Evolutionary conservation across 345 rosid species (phyloP), one percentile per base, ranked within the genome.

Genomic region (Eucalyptus pauciflora): DNA sequence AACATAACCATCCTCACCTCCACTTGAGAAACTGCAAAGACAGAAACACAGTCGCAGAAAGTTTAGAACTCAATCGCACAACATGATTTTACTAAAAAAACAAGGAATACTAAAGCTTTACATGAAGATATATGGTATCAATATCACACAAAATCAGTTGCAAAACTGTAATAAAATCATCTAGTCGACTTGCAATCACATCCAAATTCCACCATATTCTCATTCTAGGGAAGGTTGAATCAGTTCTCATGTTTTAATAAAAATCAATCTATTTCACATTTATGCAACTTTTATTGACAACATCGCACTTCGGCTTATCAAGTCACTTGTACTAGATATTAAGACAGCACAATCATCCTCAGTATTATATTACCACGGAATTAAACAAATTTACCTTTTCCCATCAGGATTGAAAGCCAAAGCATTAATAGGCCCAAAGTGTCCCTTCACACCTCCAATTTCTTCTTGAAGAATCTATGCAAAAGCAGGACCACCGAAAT

Each of bases 371-470:
- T 46, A 49, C 29, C 56, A 67, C 25, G 31, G 20, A 56, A 29
- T 33, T 76, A 76, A 85, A 51, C 14, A 48, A 49, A 31, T 31
- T 10, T 95, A 97, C 99, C 99, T 97, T 93, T 92, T 97, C 45
- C 99, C 99, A 89, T 96, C 99, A 48, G 99, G 99, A 88, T 95
- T 96, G 92, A 97, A 97, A 31, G 99, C 99, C 93, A 98, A 93
- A 43, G 98, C 99, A 93, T 98, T 98, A 37, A 97, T 96, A 54
- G 99, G 99, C 88, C 99, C 99, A 91, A 98, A 98, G 90, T 97
- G 99, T 49, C 99, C 99, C 91, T 98, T 98, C 33, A 98, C 99
- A 64, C 99, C 99, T 87, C 99, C 99, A 79, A 96, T 96, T 91
- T 96, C 99, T 89, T 96, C 97, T 94, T 93, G 94, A 91, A 97